These are phyloP conservation scores for Wickerhamomyces queroliae DNA, from an alignment of 805 yeast species.

Conservation along the genomic window DNA sequence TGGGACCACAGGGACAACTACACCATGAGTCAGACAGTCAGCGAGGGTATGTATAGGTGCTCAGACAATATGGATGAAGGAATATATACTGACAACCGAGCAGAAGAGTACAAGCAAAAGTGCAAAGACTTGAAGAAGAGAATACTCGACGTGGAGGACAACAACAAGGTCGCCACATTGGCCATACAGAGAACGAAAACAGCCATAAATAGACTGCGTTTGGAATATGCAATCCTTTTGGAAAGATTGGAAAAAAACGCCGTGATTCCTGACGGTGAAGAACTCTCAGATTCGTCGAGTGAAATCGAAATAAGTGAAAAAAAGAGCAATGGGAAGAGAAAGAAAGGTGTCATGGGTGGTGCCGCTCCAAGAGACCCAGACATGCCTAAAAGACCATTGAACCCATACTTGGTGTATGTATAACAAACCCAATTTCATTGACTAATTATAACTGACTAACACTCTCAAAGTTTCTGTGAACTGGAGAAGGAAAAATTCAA, in stretches of 20 bases:
- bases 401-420: constrained; percentile 63
- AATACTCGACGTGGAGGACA: constrained; percentile 66
- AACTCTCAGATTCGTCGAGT: constrained; percentile 1
- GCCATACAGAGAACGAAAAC: constrained; percentile 74
- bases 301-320: constrained; percentile 16
- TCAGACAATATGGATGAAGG: neutral
- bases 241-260: constrained; percentile 71
- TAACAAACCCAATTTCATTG: neutral
- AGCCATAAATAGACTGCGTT: constrained; percentile 69
- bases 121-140: constrained; percentile 68
- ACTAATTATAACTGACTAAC: constrained; percentile 5
- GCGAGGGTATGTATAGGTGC: no score
- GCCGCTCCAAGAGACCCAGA: constrained; percentile 65
- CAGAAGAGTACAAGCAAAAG: constrained; percentile 47
- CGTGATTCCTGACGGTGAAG: constrained; percentile 10
- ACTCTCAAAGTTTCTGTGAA: constrained; percentile 55
- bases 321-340: constrained; percentile 15
- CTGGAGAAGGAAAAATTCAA: constrained; percentile 71
- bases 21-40: no score
- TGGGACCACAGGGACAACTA: no score
- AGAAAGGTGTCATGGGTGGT: constrained; percentile 7
- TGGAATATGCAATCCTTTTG: constrained; percentile 75
- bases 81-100: constrained; percentile 8
- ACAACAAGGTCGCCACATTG: constrained; percentile 69
- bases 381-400: constrained; percentile 84